A percentile compares a stretch with the other conserved stretches of the same genome.
These are phyloP conservation scores for Metschnikowia colocasiae DNA, from an alignment of 805 yeast genomes.

Conservation along the genomic window DNA sequence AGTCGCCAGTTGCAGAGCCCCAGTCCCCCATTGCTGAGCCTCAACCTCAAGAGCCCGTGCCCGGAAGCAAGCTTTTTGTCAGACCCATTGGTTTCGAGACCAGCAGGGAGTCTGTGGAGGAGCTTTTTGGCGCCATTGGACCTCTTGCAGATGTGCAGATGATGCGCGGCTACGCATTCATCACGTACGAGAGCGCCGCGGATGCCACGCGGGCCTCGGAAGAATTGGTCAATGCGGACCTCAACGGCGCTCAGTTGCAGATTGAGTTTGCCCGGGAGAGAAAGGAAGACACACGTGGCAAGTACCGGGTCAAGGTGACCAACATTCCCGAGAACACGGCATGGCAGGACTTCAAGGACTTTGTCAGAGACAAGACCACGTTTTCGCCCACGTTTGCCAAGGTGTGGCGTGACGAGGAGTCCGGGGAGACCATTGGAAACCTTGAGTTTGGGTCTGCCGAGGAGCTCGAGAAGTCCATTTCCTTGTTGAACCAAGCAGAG, in stretches of 20 bases:
- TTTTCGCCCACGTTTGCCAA: slow-evolving; percentile 59
- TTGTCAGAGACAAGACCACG: slow-evolving; percentile 71
- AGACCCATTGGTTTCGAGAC: slow-evolving; percentile 60
- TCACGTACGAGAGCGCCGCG: slow-evolving; percentile 71
- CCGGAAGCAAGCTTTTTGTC: slow-evolving; percentile 40
- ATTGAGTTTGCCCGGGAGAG: slow-evolving; percentile 55
- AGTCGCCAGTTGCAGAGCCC: not conserved
- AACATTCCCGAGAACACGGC: slow-evolving; percentile 73
- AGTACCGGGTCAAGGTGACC: slow-evolving; percentile 65
- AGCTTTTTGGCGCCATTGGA: slow-evolving; percentile 63
- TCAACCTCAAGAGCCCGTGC: not conserved
- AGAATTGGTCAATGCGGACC: slow-evolving; percentile 42
- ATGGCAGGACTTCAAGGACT: slow-evolving; percentile 90
- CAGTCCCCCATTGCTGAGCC: slow-evolving; percentile 3
- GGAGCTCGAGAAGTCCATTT: slow-evolving; percentile 70
- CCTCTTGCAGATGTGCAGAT: slow-evolving; percentile 64
- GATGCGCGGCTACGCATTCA: slow-evolving; percentile 83
- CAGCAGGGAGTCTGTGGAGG: slow-evolving; percentile 57
- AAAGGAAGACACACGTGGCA: slow-evolving; percentile 63
- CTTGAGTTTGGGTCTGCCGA: slow-evolving; percentile 64
- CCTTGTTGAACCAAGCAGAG: slow-evolving; percentile 66
- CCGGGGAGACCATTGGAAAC: slow-evolving; percentile 45
- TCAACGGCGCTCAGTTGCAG: slow-evolving; percentile 48
- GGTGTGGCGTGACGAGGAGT: slow-evolving; percentile 47
- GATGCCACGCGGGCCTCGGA: slow-evolving; percentile 49